These are phyloP conservation scores for Fusarium vanettenii DNA, from an alignment of 2,329 filamentous ascomycete genomes.

Conservation along the genomic window DNA sequence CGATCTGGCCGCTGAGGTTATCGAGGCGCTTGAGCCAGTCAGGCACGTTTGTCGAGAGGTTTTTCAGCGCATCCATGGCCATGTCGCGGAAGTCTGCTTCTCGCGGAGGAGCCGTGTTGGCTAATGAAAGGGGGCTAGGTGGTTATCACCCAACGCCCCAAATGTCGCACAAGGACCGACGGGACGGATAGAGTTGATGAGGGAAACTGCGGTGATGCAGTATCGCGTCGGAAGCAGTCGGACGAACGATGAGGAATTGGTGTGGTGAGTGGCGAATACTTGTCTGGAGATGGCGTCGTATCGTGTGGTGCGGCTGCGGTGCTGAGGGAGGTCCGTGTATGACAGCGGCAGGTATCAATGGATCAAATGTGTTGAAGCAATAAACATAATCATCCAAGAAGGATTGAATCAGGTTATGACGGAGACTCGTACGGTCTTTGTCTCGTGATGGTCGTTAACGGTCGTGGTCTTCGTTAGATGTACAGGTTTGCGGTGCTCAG, in stretches of 20 bases:
- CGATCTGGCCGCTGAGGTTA: conserved; percentile 70
- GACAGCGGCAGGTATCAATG: conserved; percentile 17
- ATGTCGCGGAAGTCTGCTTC: conserved; percentile 49
- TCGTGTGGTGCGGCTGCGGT: conserved; percentile 10
- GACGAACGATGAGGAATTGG: neutral
- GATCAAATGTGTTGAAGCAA: neutral
- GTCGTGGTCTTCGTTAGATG: conserved; percentile 39
- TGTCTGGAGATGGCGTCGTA: conserved; percentile 21
- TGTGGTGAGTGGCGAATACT: conserved; percentile 28
- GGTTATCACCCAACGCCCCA: conserved; percentile 46
- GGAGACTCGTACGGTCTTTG: conserved; percentile 31
- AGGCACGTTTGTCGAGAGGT: conserved; percentile 66
- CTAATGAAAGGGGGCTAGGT: conserved; percentile 45
- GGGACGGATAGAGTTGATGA: neutral
- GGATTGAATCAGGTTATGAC: neutral
- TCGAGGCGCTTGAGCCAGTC: conserved; percentile 70
- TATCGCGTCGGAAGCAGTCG: conserved; percentile 2
- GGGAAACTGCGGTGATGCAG: conserved; percentile 14
- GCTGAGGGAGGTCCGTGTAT: conserved; percentile 16
- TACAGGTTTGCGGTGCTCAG: neutral
- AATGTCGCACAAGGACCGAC: conserved; percentile 17
- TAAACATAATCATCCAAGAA: conserved; percentile 10
- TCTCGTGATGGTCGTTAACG: conserved; percentile 35
- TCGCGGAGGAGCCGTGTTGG: conserved; percentile 44
- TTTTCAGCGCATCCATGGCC: conserved; percentile 67